Evolutionary conservation across 2,329 filamentous ascomycete genomes (phyloP), one percentile per base, ranked within the genome.

Genomic region (Periglandula ipomoeae): DNA sequence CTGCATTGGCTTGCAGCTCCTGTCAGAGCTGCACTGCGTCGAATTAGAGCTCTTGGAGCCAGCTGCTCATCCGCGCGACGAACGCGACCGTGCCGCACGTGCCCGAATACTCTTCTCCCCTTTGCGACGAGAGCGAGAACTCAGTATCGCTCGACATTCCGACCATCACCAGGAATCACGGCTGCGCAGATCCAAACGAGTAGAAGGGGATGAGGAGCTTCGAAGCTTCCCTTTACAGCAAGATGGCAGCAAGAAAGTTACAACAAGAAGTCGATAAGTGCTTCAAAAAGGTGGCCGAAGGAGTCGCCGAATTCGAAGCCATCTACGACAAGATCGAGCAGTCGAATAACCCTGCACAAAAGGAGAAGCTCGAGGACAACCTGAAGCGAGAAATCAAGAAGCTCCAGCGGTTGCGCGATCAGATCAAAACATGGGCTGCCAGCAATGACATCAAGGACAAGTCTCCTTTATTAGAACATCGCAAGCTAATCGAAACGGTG

Each of bases 361-460:
- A 96, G 68, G 93, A 97, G 71, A 98, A 97, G 74, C 81, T 95
- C 46, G 93, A 98, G 69, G 93, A 98, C 71, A 89, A 93, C 65
- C 78, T 98, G 58, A 98, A 98, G 75, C 89, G 93, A 65, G 93
- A 98, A 73, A 97, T 97, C 79, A 98, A 98, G 83, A 98, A 98
- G 78, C 82, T 98, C 50, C 93, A 98, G 70, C 81, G 93, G 61
- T 84, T 93, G 68, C 86, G 93, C 63, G 93, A 98, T 69, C 93
- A 97, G 75, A 97, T 98, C 75, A 98, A 98, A 75, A 94, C 91
- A 78, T 98, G 93, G 93, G 90, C 91, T 3, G 87, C 89, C 50
- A 90, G 88, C 70, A 95, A 95, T 74, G 93, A 98, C 66, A 95
- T 98, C 80, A 98, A 98, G 77, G 93, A 98, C 76, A 98, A 98